Conservation (phyloP, 2,329 filamentous ascomycete genomes). For the Fusarium liriodendri region DNA sequence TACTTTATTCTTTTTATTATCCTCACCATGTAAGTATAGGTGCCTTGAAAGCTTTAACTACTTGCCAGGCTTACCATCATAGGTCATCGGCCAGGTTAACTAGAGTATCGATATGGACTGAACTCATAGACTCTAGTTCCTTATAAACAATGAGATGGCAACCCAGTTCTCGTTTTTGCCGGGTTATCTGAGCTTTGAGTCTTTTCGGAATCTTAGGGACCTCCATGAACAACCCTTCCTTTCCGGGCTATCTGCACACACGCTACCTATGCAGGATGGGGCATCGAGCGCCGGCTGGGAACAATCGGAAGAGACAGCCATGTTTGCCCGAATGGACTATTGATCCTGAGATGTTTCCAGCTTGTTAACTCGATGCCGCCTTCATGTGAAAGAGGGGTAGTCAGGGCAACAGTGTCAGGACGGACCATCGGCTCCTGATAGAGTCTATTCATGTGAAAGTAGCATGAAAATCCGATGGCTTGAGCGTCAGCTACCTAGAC, state of each 20-base stretch:
- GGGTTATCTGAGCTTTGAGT: not conserved
- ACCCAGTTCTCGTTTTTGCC: not conserved
- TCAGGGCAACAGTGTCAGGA: not conserved
- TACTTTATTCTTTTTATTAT: rapidly evolving
- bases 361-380: not conserved
- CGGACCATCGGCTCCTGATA: not conserved
- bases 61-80: not conserved
- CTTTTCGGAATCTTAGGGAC: not conserved
- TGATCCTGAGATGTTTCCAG: not conserved
- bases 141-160: not conserved
- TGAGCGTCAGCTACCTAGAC: not conserved
- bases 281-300: not conserved
- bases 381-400: not conserved
- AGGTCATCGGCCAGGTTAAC: not conserved
- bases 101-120: not conserved
- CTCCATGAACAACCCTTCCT: not conserved
- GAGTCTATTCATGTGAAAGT: not conserved
- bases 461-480: not conserved
- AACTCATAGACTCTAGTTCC: not conserved
- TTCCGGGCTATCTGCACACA: not conserved
- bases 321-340: not conserved
- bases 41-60: not conserved
- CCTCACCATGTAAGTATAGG: not conserved
- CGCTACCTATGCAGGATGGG: not conserved
- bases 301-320: not conserved